Percentiles rank a stretch among this genome's conserved stretches.
Evolutionary conservation across 345 rosid species (phyloP).

Genomic region (Eutrema yunnanense): DNA sequence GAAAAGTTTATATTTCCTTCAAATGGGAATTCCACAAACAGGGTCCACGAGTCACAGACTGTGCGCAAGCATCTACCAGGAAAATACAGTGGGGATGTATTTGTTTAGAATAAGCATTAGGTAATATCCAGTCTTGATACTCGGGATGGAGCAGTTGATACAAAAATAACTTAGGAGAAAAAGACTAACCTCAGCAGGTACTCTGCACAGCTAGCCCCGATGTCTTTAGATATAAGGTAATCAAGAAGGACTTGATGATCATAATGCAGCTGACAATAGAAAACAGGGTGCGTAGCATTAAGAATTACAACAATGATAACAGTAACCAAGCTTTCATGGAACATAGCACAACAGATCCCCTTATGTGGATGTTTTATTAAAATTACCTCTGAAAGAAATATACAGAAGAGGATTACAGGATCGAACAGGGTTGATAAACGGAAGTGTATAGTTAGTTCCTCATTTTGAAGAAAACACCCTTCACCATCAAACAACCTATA

Average conservation of each 20-base stretch:
- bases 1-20: conserved; percentile 25
- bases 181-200: conserved; percentile 65
- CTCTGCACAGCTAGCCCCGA: conserved; percentile 65
- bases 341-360: neutral
- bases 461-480: conserved; percentile 28
- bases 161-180: neutral
- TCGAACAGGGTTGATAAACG: conserved; percentile 47
- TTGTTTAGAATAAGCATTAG: neutral
- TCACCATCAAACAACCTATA: conserved; percentile 43
- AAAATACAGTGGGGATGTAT: neutral
- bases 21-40: conserved; percentile 41
- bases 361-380: neutral
- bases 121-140: neutral
- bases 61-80: conserved; percentile 52
- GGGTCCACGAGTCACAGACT: conserved; percentile 51
- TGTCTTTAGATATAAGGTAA: conserved; percentile 82
- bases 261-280: conserved; percentile 55
- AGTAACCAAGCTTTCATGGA: neutral
- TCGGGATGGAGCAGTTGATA: neutral
- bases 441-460: conserved; percentile 31
- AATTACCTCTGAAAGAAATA: conserved; percentile 74
- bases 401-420: conserved; percentile 63
- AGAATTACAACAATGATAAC: neutral
- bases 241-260: conserved; percentile 94
- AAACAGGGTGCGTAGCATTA: neutral